A percentile compares a stretch with the other conserved stretches of the same genome.
Conservation (phyloP, 164 flowering plant genomes). For the Nymphaea thermarum region DNA sequence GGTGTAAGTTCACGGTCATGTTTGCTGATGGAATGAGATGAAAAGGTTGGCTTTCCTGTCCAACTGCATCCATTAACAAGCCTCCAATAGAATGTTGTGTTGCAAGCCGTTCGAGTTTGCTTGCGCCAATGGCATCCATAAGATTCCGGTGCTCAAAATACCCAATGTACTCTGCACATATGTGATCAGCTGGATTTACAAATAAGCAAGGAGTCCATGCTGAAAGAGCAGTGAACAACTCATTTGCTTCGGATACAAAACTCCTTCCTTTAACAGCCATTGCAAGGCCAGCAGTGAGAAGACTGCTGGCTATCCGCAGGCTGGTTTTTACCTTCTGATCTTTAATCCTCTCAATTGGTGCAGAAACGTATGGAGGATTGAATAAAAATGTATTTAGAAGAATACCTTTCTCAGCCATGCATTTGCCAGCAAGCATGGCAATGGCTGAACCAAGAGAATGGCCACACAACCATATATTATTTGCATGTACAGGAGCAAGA, state of each 20-base stretch:
- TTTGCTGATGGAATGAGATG: constrained; percentile 68
- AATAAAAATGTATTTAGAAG: constrained; percentile 62
- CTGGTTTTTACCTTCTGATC: constrained; percentile 47
- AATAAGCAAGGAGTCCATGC: constrained; percentile 51
- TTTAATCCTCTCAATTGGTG: constrained; percentile 67
- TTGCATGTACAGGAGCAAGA: constrained; percentile 29
- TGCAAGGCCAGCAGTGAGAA: constrained; percentile 62
- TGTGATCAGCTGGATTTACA: constrained; percentile 52
- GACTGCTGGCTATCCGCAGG: constrained; percentile 56
- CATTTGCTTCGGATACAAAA: constrained; percentile 13
- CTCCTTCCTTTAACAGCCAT: constrained; percentile 23
- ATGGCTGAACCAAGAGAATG: constrained; percentile 89
- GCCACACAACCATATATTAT: constrained; percentile 68
- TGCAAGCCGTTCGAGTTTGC: constrained; percentile 45
- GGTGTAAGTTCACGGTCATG: constrained; percentile 32
- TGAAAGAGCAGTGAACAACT: constrained; percentile 33
- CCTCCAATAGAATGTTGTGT: constrained; percentile 50
- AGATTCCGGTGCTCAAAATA: constrained; percentile 61
- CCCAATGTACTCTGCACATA: constrained; percentile 68
- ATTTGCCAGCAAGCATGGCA: constrained; percentile 77
- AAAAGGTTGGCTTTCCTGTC: constrained; percentile 39
- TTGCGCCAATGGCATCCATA: constrained; percentile 67
- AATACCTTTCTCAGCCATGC: constrained; percentile 52
- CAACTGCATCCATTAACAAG: constrained; percentile 37
- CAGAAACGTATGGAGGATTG: constrained; percentile 74